A percentile compares a stretch with the other conserved stretches of the same genome.
Conservation (phyloP, 257 asterid genomes). For the Penstemon barbatus region DNA sequence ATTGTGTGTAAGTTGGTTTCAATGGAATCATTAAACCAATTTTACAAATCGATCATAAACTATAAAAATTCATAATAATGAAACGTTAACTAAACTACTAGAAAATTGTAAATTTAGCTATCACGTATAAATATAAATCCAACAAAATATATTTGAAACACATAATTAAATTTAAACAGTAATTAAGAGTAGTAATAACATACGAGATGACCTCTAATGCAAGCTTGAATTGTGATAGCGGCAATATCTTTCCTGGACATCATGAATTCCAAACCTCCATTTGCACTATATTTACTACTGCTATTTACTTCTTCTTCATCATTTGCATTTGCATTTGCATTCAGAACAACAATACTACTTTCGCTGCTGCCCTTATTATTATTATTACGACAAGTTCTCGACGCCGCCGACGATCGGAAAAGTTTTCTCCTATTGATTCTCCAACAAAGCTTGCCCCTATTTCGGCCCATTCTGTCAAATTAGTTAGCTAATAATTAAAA, state of each 20-base stretch:
- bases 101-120: too few relatives aligned
- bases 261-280: conserved; percentile 26
- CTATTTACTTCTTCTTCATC: conserved; percentile 34
- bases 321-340: conserved; percentile 38
- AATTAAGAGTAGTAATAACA: not conserved
- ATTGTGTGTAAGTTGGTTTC: too few relatives aligned
- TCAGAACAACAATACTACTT: conserved; percentile 31
- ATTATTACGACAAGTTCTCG: not conserved
- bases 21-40: too few relatives aligned
- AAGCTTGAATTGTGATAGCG: conserved; percentile 69
- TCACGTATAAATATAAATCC: too few relatives aligned
- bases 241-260: conserved; percentile 58
- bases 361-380: conserved; percentile 22
- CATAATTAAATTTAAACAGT: not conserved
- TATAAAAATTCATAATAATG: too few relatives aligned
- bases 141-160: not conserved
- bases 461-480: conserved; percentile 18
- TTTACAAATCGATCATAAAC: not conserved
- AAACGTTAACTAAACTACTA: too few relatives aligned
- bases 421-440: conserved; percentile 40
- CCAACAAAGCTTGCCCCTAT: conserved; percentile 38
- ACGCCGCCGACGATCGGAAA: conserved; percentile 34
- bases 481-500: not conserved
- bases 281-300: conserved; percentile 18
- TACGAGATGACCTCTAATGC: conserved; percentile 76